Evolutionary conservation across 257 asterid genomes (phyloP).

Genomic region (Mitragyna speciosa): DNA sequence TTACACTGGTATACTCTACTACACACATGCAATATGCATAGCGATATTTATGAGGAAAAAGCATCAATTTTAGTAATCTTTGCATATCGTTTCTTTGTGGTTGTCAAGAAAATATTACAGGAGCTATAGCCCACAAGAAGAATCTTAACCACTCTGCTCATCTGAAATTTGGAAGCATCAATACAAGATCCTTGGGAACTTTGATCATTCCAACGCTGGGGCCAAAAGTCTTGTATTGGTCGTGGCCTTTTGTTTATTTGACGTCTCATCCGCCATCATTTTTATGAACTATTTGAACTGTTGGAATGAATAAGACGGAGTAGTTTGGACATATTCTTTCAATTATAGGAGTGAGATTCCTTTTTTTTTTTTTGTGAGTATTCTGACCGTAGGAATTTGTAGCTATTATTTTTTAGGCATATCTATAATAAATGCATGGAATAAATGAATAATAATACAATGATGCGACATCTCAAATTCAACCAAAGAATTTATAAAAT

Average conservation of each 20-base stretch:
- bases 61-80: background rate
- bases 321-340: conserved; percentile 19
- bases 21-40: background rate
- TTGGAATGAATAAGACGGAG: conserved; percentile 21
- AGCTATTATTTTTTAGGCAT: background rate
- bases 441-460: too few relatives aligned
- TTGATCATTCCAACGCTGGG: background rate
- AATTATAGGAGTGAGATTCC: conserved; percentile 16
- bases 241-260: conserved; percentile 7
- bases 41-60: background rate
- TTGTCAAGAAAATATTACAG: background rate
- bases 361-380: background rate
- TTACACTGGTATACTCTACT: background rate
- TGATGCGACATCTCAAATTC: too few relatives aligned
- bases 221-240: conserved; percentile 13
- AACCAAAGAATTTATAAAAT: too few relatives aligned
- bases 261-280: conserved; percentile 17
- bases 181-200: background rate
- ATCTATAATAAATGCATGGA: background rate
- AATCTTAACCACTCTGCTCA: background rate
- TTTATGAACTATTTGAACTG: conserved; percentile 6
- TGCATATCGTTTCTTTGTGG: background rate
- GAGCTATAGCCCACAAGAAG: conserved; percentile 9
- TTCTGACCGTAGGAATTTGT: background rate
- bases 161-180: background rate